Base-by-base conservation (phyloP, 805 yeast species). In the Starmerella khaoyaiensis region DNA sequence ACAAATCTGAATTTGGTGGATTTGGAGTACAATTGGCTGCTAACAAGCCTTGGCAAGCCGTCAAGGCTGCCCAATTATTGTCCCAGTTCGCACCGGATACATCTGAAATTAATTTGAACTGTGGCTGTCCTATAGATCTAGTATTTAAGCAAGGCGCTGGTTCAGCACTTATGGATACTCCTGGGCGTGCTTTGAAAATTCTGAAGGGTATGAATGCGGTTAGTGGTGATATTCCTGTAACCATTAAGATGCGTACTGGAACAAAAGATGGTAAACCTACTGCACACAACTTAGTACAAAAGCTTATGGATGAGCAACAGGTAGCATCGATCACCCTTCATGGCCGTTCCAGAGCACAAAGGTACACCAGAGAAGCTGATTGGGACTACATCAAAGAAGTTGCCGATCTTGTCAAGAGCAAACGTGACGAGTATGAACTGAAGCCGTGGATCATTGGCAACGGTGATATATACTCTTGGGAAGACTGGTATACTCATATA, bases 61-160 rank as follows among this genome's bases (percentile, higher is more conserved):
- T 83, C 20, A 83, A 83, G 57, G 93, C 94, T 2, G 76, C 90
- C n/a, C 95, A 90, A 57, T 74, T 77, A 7, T 60, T 82, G 17
- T 63, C 70, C 14, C 66, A 68, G 39, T 68, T 71, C 35, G 68
- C 79, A 17, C 63, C 74, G 11, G 57, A 68, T 40, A 72, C 79
- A n/a, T 70, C 78, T 21, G 97, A 90, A 54, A 64, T 90, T 46
- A 90, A 90, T 56, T 68, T 90, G 52, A 90, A 90, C 60, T 79
- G 94, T 54, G 99, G 99, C 2, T 90, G 99, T 58, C 99, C 99
- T 12, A 90, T 90, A 48, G 98, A 93, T 56, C 67, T 90, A 50
- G 64, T 90, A n/a, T 90, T 76, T 58, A 72, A 87, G 48, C 83
- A 80, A 55, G 99, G 99, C 28, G 93, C 93, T 44, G 99, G 99